Evolutionary conservation across 2,329 filamentous ascomycete species (phyloP), one percentile per base, ranked within the genome.

Genomic region (Ilyonectria destructans): DNA sequence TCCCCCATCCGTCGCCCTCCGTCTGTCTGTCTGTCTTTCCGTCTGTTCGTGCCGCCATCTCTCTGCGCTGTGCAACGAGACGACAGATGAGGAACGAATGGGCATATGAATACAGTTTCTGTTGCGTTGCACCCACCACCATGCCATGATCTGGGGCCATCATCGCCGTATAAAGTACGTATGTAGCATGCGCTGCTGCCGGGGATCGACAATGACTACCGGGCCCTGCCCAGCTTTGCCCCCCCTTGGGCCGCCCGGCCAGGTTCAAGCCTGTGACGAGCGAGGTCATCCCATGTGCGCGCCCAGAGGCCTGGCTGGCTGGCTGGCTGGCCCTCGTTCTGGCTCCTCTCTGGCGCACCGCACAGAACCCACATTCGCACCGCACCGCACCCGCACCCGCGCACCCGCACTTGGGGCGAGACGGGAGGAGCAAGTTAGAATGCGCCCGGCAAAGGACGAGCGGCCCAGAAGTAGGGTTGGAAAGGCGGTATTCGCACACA

Each of bases 121-220:
- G 57, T 57, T 61, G 58, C 52, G 57, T 58, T 61, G 52, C 63
- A 48, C 45, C 52, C 57, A 61, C 58, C 58, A 62, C 54, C 26
- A 58, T 61, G 58, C 35, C 58, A 58, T 58, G 58, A 67, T 61
- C 64, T 57, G 54, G 64, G 58, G 54, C 37, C 52, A 56, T 62
- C 62, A 57, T 55, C 54, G 62, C 66, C 66, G 65, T 68, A 62
- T 56, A 58, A 52, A 65, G 57, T 52, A 54, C 58, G 31, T 52
- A 54, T 52, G 31, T 61, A 51, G 52, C 60, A 61, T 68, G 66
- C 66, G 51, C 66, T 62, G 66, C 61, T 60, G 67, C 67, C 59
- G 62, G 58, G 62, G 67, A 69, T 69, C 67, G 67, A 69, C 67
- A 67, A 57, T 60, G 58, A 67, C 56, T 69, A 67, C 67, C 67